Evolutionary conservation across 2,329 filamentous ascomycete genomes (phyloP).

Genomic region (Xylariaceae sp.): DNA sequence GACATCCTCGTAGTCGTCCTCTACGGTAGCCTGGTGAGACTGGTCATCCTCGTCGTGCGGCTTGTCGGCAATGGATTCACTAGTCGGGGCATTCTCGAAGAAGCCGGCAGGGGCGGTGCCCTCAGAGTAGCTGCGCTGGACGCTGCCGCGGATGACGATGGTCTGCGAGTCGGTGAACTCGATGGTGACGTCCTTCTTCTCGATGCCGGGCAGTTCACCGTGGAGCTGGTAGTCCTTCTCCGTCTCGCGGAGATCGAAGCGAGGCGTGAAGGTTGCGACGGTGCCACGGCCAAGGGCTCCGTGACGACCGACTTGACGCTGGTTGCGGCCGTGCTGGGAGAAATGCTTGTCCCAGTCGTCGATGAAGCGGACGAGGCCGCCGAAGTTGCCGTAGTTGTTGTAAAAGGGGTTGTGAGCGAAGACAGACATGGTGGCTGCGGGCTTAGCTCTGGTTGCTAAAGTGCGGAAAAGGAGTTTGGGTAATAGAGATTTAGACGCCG

Average conservation of each 20-base stretch:
- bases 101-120: slow-evolving; percentile 46
- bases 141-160: slow-evolving; percentile 62
- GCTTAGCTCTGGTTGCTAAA: slow-evolving; percentile 18
- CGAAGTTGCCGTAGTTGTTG: slow-evolving; percentile 53
- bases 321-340: slow-evolving; percentile 24
- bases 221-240: slow-evolving; percentile 67
- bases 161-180: slow-evolving; percentile 76
- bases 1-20: slow-evolving; percentile 48
- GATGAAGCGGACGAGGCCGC: slow-evolving; percentile 58
- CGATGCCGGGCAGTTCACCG: slow-evolving; percentile 72
- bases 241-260: slow-evolving; percentile 72
- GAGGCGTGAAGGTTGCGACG: slow-evolving; percentile 57
- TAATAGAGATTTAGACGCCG: slow-evolving; percentile 6
- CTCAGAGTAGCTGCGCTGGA: slow-evolving; percentile 58
- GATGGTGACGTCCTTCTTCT: slow-evolving; percentile 67
- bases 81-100: slow-evolving; percentile 38
- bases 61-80: slow-evolving; percentile 39
- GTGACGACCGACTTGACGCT: background rate
- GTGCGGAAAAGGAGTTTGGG: slow-evolving; percentile 22
- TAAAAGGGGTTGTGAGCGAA: slow-evolving; percentile 49
- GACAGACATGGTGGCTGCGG: slow-evolving; percentile 51
- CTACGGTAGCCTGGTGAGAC: slow-evolving; percentile 57
- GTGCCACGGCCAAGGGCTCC: slow-evolving; percentile 13
- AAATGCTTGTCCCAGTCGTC: slow-evolving; percentile 57
- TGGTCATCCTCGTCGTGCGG: slow-evolving; percentile 29